Base-by-base conservation (phyloP, 1,284 basidiomycete species). In the Sanghuangporus sanghuang region DNA sequence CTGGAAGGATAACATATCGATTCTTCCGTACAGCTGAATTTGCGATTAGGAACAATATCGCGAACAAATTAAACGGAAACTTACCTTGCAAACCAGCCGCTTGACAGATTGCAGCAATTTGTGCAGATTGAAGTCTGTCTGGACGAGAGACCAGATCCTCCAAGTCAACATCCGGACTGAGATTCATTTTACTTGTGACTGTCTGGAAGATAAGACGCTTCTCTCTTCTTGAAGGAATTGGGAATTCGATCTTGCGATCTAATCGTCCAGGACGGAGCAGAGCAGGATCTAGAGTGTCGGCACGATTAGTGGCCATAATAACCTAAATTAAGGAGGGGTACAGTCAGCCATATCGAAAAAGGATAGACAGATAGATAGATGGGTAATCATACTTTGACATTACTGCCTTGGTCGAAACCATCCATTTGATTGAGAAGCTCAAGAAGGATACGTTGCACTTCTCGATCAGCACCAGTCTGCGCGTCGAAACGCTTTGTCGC, bases 401-500 rank as follows among this genome's bases (percentile, higher is more conserved):
- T 99, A 74, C 94, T 96, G 6, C 93, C 93, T 76, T 99, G 97
- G 76, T 99, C 97, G 78, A 99, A 99, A 68, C 97, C 97, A 72
- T 99, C 97, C 97, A 99, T 99, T 75, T 99, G 97, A 74, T 98
- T 99, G 66, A 99, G 82, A 66, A 99, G 79, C 75, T 99, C 97
- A n/a, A 99, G 87, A 68, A 99, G 76, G 73, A 99, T 99, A 78
- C 97, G 94, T 76, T 99, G 97, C 18, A 99, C 97, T 78, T 99
- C 97, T 69, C 97, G 85, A 78, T 99, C 97, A 12, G 97, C 97
- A 72, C 97, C 97, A 1, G 97, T 99, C 76, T 99, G 97, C 3
- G 97, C 97, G 72, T 99, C 97, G 79, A 99, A 99, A 75, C 97
- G 95, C 78, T 99, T 99, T 46, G 97, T 99, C 3, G 97, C 97